These are phyloP conservation scores for Camellia sinensis DNA, from an alignment of 148 eudicot genomes.

Conservation along the genomic window DNA sequence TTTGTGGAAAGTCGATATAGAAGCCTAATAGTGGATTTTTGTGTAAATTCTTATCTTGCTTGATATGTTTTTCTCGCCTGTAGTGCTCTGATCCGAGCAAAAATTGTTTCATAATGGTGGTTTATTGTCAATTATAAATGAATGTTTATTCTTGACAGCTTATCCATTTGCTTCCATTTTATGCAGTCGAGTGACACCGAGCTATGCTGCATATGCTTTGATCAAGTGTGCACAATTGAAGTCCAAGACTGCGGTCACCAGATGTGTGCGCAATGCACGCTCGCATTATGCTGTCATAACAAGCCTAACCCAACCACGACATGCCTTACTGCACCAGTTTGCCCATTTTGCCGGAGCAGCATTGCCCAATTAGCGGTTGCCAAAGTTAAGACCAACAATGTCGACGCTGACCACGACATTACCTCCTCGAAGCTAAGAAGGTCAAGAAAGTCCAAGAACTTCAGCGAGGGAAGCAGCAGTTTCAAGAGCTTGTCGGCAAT, in stretches of 20 bases:
- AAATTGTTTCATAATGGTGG: not conserved
- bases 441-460: slow-evolving; percentile 59
- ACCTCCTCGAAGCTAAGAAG: slow-evolving; percentile 53
- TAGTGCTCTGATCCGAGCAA: not conserved
- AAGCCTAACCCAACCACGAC: slow-evolving; percentile 85
- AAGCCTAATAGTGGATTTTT: not conserved
- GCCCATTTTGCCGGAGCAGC: slow-evolving; percentile 95
- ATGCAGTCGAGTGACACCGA: slow-evolving; percentile 79
- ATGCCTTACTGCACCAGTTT: slow-evolving; percentile 59
- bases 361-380: slow-evolving; percentile 70
- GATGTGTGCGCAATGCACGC: slow-evolving; percentile 96
- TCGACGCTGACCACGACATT: slow-evolving; percentile 36
- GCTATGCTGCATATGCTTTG: slow-evolving; percentile 92
- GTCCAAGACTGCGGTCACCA: slow-evolving; percentile 93
- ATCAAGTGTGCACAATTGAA: slow-evolving; percentile 93
- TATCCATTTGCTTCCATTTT: not conserved
- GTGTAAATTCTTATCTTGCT: not conserved
- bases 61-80: slow-evolving; percentile 4
- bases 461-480: slow-evolving; percentile 92
- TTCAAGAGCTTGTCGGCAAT: slow-evolving; percentile 74
- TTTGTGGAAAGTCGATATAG: not conserved
- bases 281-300: slow-evolving; percentile 91
- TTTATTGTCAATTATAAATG: not conserved
- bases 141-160: not conserved
- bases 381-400: slow-evolving; percentile 29